Base-by-base conservation (phyloP, 306 rosid genomes). In the Neltuma alba region DNA sequence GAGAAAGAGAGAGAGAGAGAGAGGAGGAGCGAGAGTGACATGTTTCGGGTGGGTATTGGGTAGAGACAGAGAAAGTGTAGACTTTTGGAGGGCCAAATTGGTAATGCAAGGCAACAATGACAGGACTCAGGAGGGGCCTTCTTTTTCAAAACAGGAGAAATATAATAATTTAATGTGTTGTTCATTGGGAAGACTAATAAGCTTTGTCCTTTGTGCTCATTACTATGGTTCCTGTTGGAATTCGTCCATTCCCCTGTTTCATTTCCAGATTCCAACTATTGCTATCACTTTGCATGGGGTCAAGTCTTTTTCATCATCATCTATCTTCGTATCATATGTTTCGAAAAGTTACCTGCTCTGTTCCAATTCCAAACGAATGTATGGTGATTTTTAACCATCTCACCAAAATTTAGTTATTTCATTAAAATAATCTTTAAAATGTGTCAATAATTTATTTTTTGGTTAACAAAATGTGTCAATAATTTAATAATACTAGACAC, bases 11-110 rank as follows among this genome's bases (percentile, higher is more conserved):
- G 27, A 16, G 67, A 74, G 55, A 48, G 55, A 18, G 18, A 15
- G 1, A 4, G 52, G 27, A 25, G 30, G 52, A 47, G 48, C 67
- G 80, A 78, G 73, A 71, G 37, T 28, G 84, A 85, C 89, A 78
- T 60, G 57, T 80, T 78, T 78, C 71, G 80, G 76, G 55, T 76
- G 9, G 66, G 36, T 3, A 27, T 33, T 64, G 58, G 75, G 37
- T 44, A 21, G 8, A 45, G 58, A 71, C 63, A n/a, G 80, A 52
- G 76, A 75, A 72, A 47, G 34, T 6, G 41, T n/a, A 55, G 23
- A 52, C 10, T 11, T n/a, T 25, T 36, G 3, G 1, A 1, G 16
- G 78, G 84, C 55, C 18, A 58, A 28, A 83, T 52, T 73, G 4
- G 87, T 77, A 21, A 77, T 69, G 70, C 0, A 11, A 7, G 37